Evolutionary conservation across 2,329 filamentous ascomycete genomes (phyloP).

Genomic region (Bipolaris bicolor): DNA sequence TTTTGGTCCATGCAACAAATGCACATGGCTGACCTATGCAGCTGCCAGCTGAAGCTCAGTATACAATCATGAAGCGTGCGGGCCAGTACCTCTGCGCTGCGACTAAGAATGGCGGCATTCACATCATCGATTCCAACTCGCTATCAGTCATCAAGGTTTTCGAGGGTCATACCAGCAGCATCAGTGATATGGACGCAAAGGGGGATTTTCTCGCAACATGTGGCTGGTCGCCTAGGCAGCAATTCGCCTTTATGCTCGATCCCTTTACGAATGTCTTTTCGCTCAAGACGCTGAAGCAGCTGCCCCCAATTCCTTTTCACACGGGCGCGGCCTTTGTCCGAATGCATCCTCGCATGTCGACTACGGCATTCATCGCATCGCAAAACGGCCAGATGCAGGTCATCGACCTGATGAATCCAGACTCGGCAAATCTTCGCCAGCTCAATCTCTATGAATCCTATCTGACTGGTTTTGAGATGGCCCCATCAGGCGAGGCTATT

Average conservation of each 20-base stretch:
- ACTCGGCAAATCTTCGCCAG: constrained; percentile 83
- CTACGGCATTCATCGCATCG: constrained; percentile 91
- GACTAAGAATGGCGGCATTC: constrained; percentile 78
- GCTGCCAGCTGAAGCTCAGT: constrained; percentile 75
- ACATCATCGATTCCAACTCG: constrained; percentile 81
- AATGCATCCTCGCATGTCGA: constrained; percentile 95
- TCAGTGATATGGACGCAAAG: constrained; percentile 97
- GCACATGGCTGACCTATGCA: constrained; percentile 43
- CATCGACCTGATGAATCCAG: constrained; percentile 92
- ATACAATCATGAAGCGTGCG: constrained; percentile 89
- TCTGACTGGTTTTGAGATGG: constrained; percentile 82
- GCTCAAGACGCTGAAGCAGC: constrained; percentile 83
- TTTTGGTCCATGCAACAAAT: neutral
- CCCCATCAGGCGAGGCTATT: constrained; percentile 84
- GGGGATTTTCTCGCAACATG: constrained; percentile 96
- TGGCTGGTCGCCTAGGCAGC: constrained; percentile 84
- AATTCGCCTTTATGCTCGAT: constrained; percentile 82
- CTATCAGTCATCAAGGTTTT: constrained; percentile 83
- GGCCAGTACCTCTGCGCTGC: constrained; percentile 89
- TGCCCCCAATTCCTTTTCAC: constrained; percentile 90
- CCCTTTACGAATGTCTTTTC: constrained; percentile 96
- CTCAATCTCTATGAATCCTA: constrained; percentile 75
- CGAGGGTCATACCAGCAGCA: constrained; percentile 85
- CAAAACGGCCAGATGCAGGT: constrained; percentile 94
- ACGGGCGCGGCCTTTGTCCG: constrained; percentile 92